Base-by-base conservation (phyloP, 768 basidiomycete genomes). In the Strobilomyces dryophilus region DNA sequence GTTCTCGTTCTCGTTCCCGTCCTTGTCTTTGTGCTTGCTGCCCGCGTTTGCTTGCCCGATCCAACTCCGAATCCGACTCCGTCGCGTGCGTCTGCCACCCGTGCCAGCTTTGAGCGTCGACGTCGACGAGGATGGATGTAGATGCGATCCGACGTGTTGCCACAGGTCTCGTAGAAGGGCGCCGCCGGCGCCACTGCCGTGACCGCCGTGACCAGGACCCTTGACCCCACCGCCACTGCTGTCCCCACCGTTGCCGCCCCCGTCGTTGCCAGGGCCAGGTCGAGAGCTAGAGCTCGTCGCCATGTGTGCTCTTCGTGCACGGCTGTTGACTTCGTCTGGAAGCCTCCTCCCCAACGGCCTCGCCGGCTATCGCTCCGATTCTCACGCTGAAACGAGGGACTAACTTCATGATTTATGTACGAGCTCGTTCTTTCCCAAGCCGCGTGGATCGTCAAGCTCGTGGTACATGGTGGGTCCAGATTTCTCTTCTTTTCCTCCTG, bases 81-180 rank as follows among this genome's bases (percentile, higher is more conserved):
- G 41, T 35, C 57, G 58, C 47, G 54, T 40, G 36, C 11, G 21
- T 20, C 18, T 5, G 0, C 18, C 8, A 5, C 18, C 10, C 39
- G 39, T 18, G 39, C 18, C 39, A n/a, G 39, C 18, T 21, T 3
- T 7, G 40, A 12, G 40, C 29, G 29, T 29, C 29, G 29, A 29
- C 3, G 29, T 15, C 41, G 41, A 24, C 35, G 34, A 37, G 2
- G 53, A 37, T 37, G 51, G 52, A n/a, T 47, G 45, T 42, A 65
- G 59, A 41, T 54, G 62, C 6, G 60, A 63, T 20, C 62, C 62
- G 54, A 66, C 53, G 43, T 62, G 60, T 24, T 65, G 62, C 49
- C 60, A 49, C 47, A 66, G 47, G 29, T 56, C 62, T 52, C 59
- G 62, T 24, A 24, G 24, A 21, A 64, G 45, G 1, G n/a, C 39